Evolutionary conservation across 495 filamentous ascomycete genomes (phyloP), one percentile per base, ranked within the genome.

Genomic region (Xylaria scruposa): DNA sequence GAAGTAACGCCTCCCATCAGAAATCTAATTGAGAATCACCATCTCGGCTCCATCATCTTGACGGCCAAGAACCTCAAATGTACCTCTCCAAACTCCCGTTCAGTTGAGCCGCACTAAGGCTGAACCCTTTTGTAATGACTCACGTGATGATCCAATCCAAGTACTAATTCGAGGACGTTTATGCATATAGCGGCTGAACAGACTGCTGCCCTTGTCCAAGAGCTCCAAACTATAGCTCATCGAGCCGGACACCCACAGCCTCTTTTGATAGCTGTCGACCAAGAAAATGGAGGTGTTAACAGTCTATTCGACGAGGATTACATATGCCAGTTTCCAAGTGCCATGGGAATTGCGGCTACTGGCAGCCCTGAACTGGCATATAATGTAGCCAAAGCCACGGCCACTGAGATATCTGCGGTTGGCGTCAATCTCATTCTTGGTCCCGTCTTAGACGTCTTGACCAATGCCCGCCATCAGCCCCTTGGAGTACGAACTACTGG

Each of bases 261-360:
- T 15, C 82, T 97, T 33, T 83, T 93, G 68, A 97, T 97, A 75
- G 93, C 92, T 17, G 77, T 97, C 46, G 94, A 97, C 78, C 94
- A 97, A 76, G 94, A 97, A 79, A 97, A 97, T 91, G 94, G 94
- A 60, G 94, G 94, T 4, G 94, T 97, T 76, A 97, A 97, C 82
- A 95, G 93, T 80, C 85, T 97, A 19, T 97, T 93, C 77, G 94
- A 97, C 83, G 93, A 95, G 73, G 91, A 94, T 71, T 94, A 92
- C 80, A 93, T 97, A 74, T 91, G 93, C 70, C 94, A 97, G 77
- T 97, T 95, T 73, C 94, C 94, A 21, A 94, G 92, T 74, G 91
- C 93, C 61, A 97, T 97, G 94, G 94, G 94, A 42, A 87, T 97
- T 72, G 92, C 94, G 21, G 94, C 94, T 1, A 94, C 93, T 12